Evolutionary conservation across 495 filamentous ascomycete species (phyloP), one percentile per base, ranked within the genome.

Genomic region (Cladorrhinum samala): DNA sequence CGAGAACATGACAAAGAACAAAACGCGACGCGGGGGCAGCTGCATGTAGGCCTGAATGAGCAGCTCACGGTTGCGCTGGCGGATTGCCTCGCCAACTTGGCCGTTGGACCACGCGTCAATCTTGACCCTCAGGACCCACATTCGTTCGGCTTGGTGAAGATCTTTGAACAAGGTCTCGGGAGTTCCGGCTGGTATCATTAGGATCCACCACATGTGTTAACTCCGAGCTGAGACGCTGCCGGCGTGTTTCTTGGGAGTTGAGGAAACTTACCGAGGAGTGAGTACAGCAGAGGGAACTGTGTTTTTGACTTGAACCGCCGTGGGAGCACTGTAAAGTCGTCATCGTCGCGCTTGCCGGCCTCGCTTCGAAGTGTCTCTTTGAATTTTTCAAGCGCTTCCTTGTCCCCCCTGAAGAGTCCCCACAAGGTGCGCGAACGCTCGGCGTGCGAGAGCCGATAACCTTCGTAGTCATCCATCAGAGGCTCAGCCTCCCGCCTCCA

Each of bases 91-190:
- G 17, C 60, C 54, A 2, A 62, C 33, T 1, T 20, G 18, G 3
- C 67, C 63, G 2, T 41, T 14, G 2, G 62, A 63, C 49, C 49
- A 57, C 11, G 49, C 41, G 47, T 67, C 64, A 20, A 63, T 51
- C 40, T 65, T 61, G 37, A 67, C 42, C 23, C 64, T 27, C 19
- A 55, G 49, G 9, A 6, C 40, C 44, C 52, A 47, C 58, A 67
- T 60, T 25, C 42, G 21, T n/a, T 23, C 1, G 1, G 36, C 49
- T 17, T 64, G 52, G 1, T 52, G 17, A 2, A 52, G 7, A 39
- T 63, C 62, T 14, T 52, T 16, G 1, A 37, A 1, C 7, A 65
- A 14, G 0, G 49, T 52, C 4, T 55, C 36, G 25, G 18, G 5
- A 21, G 42, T 48, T 16, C 46, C 53, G 36, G 49, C 54, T 64